Evolutionary conservation across 2,329 filamentous ascomycete genomes (phyloP).

Genomic region (Teratosphaeriaceae sp.): DNA sequence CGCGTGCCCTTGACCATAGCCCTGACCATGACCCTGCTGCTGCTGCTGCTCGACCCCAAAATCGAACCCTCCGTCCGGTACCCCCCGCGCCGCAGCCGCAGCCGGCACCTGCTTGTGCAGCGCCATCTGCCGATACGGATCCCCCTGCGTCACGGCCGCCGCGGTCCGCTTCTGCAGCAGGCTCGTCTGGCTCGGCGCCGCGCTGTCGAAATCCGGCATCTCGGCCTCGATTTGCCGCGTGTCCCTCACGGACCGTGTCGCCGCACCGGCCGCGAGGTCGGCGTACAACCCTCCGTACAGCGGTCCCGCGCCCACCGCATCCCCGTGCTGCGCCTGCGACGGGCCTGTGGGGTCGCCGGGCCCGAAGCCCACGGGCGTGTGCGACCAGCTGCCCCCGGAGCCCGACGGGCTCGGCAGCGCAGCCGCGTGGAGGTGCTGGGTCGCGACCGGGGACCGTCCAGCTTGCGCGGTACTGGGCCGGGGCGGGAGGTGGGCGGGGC

Average conservation of each 20-base stretch:
- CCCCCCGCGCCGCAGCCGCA: neutral
- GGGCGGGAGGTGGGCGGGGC: slow-evolving; percentile 5
- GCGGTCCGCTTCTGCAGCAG: slow-evolving; percentile 24
- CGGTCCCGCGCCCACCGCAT: no score
- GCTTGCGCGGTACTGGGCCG: slow-evolving; percentile 10
- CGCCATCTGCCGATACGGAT: neutral
- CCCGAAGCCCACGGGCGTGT: no score
- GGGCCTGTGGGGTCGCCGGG: no score
- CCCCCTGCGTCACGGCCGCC: slow-evolving; percentile 14
- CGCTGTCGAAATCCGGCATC: slow-evolving; percentile 58
- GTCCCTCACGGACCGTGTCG: slow-evolving; percentile 18
- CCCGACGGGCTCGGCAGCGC: no score
- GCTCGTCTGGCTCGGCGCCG: slow-evolving; percentile 23
- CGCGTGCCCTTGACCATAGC: slow-evolving; percentile 9
- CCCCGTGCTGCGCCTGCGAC: neutral
- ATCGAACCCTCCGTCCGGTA: slow-evolving; percentile 16
- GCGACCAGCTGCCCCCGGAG: no score
- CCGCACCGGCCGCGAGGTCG: slow-evolving; percentile 19
- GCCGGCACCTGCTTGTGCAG: neutral
- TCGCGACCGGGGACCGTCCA: neutral
- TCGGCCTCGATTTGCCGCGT: slow-evolving; percentile 46
- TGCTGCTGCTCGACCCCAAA: slow-evolving; percentile 8
- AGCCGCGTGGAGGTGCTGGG: neutral
- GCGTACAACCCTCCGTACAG: slow-evolving; percentile 46
- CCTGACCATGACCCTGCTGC: slow-evolving; percentile 6